Evolutionary conservation across 2,329 filamentous ascomycete genomes (phyloP).

Genomic region (Trichoderma atroviride): DNA sequence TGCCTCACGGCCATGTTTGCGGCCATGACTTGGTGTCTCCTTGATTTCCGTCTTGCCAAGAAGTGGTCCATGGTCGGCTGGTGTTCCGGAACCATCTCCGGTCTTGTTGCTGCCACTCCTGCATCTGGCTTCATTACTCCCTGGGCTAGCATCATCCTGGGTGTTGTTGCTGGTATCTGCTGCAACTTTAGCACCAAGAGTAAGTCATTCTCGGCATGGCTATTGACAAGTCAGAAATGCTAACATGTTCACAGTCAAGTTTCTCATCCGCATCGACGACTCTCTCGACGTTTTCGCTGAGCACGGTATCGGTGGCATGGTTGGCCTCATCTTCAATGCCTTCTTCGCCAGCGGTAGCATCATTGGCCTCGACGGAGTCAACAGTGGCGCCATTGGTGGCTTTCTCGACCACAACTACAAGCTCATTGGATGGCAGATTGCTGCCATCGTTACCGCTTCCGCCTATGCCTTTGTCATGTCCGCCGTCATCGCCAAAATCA

Average conservation of each 20-base stretch:
- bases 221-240: background rate
- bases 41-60: constrained; percentile 90
- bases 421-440: constrained; percentile 77
- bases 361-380: constrained; percentile 76
- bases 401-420: constrained; percentile 76
- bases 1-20: constrained; percentile 92
- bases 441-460: constrained; percentile 68
- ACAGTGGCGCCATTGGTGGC: constrained; percentile 67
- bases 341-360: constrained; percentile 71
- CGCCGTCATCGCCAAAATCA: constrained; percentile 70
- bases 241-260: constrained; percentile 52
- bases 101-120: constrained; percentile 70
- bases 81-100: constrained; percentile 72
- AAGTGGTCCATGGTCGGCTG: constrained; percentile 87
- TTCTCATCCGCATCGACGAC: constrained; percentile 66
- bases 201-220: constrained; percentile 31
- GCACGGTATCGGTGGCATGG: constrained; percentile 69
- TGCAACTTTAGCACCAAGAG: constrained; percentile 70
- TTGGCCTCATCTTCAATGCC: constrained; percentile 72
- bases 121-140: constrained; percentile 69
- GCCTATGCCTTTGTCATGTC: constrained; percentile 75
- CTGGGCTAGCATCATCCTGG: constrained; percentile 69
- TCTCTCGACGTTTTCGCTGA: constrained; percentile 73
- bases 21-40: constrained; percentile 89
- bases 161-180: constrained; percentile 64